Percentiles rank a stretch among this genome's conserved stretches.
phyloP scores from a whole-genome alignment of 2,329 filamentous ascomycete species.

The Cryphonectria parasitica region DNA sequence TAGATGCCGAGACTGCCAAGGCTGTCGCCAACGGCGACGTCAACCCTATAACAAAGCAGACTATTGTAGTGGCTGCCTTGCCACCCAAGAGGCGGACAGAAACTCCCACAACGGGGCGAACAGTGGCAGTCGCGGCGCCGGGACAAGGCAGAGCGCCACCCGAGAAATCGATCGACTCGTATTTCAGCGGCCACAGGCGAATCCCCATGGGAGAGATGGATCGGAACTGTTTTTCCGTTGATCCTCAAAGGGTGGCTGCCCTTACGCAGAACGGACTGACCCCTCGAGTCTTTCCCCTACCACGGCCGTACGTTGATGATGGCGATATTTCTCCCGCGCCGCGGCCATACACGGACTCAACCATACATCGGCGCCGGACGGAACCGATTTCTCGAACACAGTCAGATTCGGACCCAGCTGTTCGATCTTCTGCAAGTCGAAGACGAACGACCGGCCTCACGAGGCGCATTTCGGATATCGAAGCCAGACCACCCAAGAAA shows the following conservation, averaged over 20 bases:
- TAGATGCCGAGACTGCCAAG: slow-evolving; percentile 70
- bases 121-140: slow-evolving; percentile 32
- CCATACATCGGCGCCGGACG: slow-evolving; percentile 53
- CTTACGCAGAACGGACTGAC: slow-evolving; percentile 54
- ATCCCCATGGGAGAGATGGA: slow-evolving; percentile 67
- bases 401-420: slow-evolving; percentile 21
- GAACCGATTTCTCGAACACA: slow-evolving; percentile 56
- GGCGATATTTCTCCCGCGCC: slow-evolving; percentile 30
- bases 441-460: slow-evolving; percentile 35
- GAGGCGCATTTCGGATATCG: slow-evolving; percentile 26
- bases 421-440: slow-evolving; percentile 29
- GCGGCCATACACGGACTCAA: slow-evolving; percentile 42
- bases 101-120: slow-evolving; percentile 36
- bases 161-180: slow-evolving; percentile 57
- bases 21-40: slow-evolving; percentile 81
- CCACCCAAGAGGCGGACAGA: slow-evolving; percentile 47
- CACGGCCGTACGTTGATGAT: slow-evolving; percentile 58
- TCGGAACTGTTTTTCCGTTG: slow-evolving; percentile 61
- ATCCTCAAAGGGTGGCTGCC: slow-evolving; percentile 51
- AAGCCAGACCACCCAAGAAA: slow-evolving; percentile 58
- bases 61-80: slow-evolving; percentile 49
- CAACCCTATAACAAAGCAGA: slow-evolving; percentile 85
- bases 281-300: slow-evolving; percentile 62
- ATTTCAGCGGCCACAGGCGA: slow-evolving; percentile 55
- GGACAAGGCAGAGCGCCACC: slow-evolving; percentile 35